Evolutionary conservation across 208 protist species (phyloP), one percentile per base, ranked within the genome.

Genomic region (Trypanosoma platydactyli): DNA sequence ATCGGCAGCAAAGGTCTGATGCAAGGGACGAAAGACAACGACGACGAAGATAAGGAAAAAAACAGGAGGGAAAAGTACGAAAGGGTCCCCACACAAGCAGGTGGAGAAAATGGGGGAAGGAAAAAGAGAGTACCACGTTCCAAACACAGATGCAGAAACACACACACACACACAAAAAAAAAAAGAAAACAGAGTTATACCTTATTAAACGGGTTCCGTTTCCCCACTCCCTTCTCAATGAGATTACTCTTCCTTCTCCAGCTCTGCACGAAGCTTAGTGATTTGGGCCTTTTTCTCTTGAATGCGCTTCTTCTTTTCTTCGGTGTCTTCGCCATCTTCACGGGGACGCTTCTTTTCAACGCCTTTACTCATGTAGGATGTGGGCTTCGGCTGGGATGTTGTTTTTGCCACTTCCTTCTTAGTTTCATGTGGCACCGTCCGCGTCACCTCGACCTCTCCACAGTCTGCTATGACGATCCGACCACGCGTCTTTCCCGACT

Each of bases 381-480:
- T n/a, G n/a, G n/a, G n/a, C n/a, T n/a, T n/a, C 25, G 27, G 25
- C 9, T 60, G 64, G 7, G 42, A 44, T 16, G 12, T 51, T 46
- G 16, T 51, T 71, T 54, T 25, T 15, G 25, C 20, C 42, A n/a
- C 22, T 30, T 42, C 64, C 54, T 16, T 42, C 35, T 45, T 49
- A 13, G 22, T 20, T 18, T 55, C 55, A 65, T 79, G 53, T n/a
- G 65, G 9, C 20, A 51, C 69, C 15, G 56, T 38, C n/a, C 67
- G 42, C 16, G 25, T 7, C 13, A 15, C 16, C 27, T 49, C 44
- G 27, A 97, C 52, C 67, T 97, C 84, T 42, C 92, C 92, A 64
- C 88, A 96, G 77, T 92, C 73, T 12, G 77, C 60, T 30, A 97
- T 85, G 50, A 64, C 42, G 40, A 96, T 79, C 18, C 78, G 79